A percentile compares a stretch with the other conserved stretches of the same genome.
phyloP scores from a whole-genome alignment of 345 rosid genomes.

The Brassica cretica region DNA sequence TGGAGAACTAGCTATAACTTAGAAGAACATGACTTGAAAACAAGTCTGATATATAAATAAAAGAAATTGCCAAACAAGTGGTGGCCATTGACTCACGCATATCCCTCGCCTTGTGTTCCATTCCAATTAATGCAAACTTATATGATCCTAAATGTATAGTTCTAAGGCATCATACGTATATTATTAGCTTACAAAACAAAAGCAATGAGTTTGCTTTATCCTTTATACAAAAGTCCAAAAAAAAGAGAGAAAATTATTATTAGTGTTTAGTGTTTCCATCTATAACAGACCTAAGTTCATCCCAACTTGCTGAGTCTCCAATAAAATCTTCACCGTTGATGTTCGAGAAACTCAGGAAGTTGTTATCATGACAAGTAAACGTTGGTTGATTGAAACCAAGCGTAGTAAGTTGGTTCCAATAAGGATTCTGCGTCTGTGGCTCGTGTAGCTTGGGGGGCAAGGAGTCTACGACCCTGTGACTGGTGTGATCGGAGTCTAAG shows the following conservation, averaged over 20 bases:
- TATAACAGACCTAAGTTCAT: constrained; percentile 67
- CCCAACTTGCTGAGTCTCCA: constrained; percentile 56
- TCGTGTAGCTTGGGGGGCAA: constrained; percentile 15
- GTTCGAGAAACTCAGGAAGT: constrained; percentile 41
- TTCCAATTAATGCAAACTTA: too few species aligned
- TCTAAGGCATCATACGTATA: background rate
- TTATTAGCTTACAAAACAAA: constrained; percentile 3
- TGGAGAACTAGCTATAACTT: too few species aligned
- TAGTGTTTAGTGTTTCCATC: constrained; percentile 40
- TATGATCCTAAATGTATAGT: too few species aligned
- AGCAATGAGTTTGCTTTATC: constrained; percentile 6
- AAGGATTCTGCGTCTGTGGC: constrained; percentile 28
- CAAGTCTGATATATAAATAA: too few species aligned
- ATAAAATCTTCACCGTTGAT: constrained; percentile 47
- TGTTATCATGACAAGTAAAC: constrained; percentile 30
- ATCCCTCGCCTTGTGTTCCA: too few species aligned
- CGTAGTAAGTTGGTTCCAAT: constrained; percentile 27
- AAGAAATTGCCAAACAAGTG: too few species aligned
- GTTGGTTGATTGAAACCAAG: constrained; percentile 15
- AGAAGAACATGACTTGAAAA: too few species aligned
- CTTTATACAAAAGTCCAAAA: constrained; percentile 8
- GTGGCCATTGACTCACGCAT: too few species aligned
- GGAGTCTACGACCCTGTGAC: constrained; percentile 44
- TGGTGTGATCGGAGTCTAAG: constrained; percentile 50
- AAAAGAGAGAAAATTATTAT: background rate